phyloP scores from a whole-genome alignment of 371 early-diverging fungal species.

The Dinochytrium kinnereticum region DNA sequence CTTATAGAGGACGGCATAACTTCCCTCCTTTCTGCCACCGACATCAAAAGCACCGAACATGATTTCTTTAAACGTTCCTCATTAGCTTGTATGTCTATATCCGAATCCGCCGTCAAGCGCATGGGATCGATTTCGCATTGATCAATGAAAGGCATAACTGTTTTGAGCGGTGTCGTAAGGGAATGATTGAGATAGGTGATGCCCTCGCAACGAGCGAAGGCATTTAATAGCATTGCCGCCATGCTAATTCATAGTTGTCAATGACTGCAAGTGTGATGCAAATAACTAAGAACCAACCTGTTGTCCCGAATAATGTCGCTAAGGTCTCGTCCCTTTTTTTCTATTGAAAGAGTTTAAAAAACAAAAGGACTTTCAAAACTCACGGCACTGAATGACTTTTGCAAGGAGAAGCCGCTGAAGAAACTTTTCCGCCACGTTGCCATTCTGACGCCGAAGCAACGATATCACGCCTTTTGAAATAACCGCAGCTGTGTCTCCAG shows the following conservation, averaged over 20 bases:
- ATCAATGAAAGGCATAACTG: slow-evolving; percentile 32
- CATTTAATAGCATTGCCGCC: slow-evolving; percentile 55
- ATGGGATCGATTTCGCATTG: slow-evolving; percentile 52
- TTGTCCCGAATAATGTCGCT: slow-evolving; percentile 57
- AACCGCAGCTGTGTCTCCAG: slow-evolving; percentile 54
- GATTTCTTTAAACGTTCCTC: slow-evolving; percentile 30
- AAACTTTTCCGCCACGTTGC: slow-evolving; percentile 42
- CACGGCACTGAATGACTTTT: slow-evolving; percentile 32
- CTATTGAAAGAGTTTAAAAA: slow-evolving; percentile 19
- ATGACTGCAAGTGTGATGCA: not conserved
- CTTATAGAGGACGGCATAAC: slow-evolving; percentile 40
- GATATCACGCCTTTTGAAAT: slow-evolving; percentile 49
- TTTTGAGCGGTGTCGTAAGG: slow-evolving; percentile 37
- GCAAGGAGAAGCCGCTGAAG: slow-evolving; percentile 45
- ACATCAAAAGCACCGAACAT: slow-evolving; percentile 30
- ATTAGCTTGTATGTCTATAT: slow-evolving; percentile 24
- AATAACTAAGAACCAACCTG: slow-evolving; percentile 9
- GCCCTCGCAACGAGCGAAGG: slow-evolving; percentile 51
- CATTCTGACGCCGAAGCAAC: slow-evolving; percentile 26
- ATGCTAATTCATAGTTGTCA: slow-evolving; percentile 26
- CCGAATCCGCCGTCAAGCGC: not conserved
- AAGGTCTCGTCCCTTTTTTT: slow-evolving; percentile 43
- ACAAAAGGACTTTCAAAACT: not conserved
- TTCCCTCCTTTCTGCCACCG: slow-evolving; percentile 32
- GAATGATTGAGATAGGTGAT: slow-evolving; percentile 38